These are phyloP conservation scores for Albatrellus ellisii DNA, from an alignment of 768 basidiomycete genomes.

Conservation along the genomic window DNA sequence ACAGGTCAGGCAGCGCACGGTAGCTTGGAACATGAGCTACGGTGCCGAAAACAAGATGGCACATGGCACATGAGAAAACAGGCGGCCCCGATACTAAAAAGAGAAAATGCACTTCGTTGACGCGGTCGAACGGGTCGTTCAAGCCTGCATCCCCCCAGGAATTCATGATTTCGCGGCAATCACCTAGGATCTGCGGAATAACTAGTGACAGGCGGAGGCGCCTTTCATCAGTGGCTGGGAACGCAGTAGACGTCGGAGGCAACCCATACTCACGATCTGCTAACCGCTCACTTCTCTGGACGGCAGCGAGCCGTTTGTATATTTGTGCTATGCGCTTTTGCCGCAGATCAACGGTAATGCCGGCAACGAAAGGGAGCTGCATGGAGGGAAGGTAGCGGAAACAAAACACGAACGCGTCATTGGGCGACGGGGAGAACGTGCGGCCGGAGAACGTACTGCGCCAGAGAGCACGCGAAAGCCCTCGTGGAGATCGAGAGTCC, in stretches of 20 bases:
- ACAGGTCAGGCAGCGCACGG: conserved; percentile 52
- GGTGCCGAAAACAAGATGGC: not conserved
- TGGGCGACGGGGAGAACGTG: not conserved
- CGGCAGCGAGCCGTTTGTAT: conserved; percentile 53
- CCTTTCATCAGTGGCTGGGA: too few relatives aligned
- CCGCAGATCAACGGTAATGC: conserved; percentile 61
- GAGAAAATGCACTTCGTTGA: conserved; percentile 41
- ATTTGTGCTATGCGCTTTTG: conserved; percentile 47
- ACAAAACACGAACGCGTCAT: too few relatives aligned
- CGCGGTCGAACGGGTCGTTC: conserved; percentile 59
- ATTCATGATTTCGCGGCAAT: conserved; percentile 47
- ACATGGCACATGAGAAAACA: not conserved
- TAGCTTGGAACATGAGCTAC: conserved; percentile 57
- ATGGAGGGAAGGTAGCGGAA: too few relatives aligned
- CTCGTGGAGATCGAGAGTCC: conserved; percentile 62
- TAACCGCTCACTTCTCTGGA: conserved; percentile 51
- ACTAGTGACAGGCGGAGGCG: too few relatives aligned
- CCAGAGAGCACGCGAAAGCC: conserved; percentile 73
- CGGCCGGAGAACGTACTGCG: conserved; percentile 35
- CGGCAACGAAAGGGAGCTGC: conserved; percentile 65
- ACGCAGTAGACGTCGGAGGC: conserved; percentile 5
- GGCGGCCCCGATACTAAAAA: not conserved
- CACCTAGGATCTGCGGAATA: conserved; percentile 50
- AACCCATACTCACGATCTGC: conserved; percentile 37
- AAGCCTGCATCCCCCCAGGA: conserved; percentile 51